Evolutionary conservation across 164 flowering plant genomes (phyloP).

Genomic region (Cinnamomum chago): DNA sequence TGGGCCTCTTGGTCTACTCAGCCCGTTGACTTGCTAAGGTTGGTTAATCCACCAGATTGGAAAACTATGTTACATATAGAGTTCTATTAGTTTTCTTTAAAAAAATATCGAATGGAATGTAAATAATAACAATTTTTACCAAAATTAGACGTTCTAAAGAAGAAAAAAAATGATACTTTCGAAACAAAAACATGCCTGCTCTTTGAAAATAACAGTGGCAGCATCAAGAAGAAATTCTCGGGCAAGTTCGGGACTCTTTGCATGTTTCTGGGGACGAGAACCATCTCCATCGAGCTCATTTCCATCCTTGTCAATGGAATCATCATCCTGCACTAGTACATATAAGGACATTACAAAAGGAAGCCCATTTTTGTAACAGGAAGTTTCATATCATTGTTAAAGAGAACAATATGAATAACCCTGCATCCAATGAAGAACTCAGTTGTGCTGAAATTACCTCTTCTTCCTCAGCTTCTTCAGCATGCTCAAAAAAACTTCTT

Average conservation of each 20-base stretch:
- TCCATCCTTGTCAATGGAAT: slow-evolving; percentile 92
- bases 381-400: not conserved
- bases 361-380: not conserved
- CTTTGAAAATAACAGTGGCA: slow-evolving; percentile 94
- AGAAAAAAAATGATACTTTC: too few relatives aligned
- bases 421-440: not conserved
- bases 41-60: too few relatives aligned
- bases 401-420: not conserved
- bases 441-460: slow-evolving; percentile 45
- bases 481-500: slow-evolving; percentile 92
- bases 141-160: too few relatives aligned
- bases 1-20: too few relatives aligned
- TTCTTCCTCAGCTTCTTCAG: slow-evolving; percentile 98
- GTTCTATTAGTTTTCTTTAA: too few relatives aligned
- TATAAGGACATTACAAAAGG: not conserved
- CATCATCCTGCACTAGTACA: slow-evolving; percentile 68
- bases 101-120: too few relatives aligned
- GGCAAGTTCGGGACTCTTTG: slow-evolving; percentile 99
- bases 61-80: too few relatives aligned
- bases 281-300: slow-evolving; percentile 96
- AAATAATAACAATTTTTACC: too few relatives aligned
- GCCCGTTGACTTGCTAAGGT: too few relatives aligned
- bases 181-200: slow-evolving; percentile 53
- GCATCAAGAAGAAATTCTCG: slow-evolving; percentile 98
- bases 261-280: slow-evolving; percentile 98